Evolutionary conservation across 495 filamentous ascomycete species (phyloP), one percentile per base, ranked within the genome.

Genomic region (Penicillium crystallinum): DNA sequence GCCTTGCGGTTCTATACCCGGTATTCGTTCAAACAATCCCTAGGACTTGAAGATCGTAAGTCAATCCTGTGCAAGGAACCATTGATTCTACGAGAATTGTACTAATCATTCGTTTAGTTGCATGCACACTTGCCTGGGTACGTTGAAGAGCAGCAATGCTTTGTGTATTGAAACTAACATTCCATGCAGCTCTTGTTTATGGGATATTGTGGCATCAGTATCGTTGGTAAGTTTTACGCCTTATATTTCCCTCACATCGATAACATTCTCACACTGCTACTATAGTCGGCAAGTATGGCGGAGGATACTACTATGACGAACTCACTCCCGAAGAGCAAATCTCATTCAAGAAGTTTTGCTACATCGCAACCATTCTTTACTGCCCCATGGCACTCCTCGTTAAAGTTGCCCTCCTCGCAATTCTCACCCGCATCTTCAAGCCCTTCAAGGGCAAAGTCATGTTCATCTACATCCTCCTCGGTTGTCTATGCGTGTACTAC

Each of bases 321-420:
- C 49, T 75, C 2, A 42, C 49, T 6, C 25, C 42, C 0, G 33
- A 37, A 2, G 18, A 63, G 19, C 25, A 59, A 41, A 54, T 66
- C 10, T 37, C 49, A 33, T 75, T 69, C 51, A 62, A 59, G 42
- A 75, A 72, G 59, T 71, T 66, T 49, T 69, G 63, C 59, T 73
- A 73, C 37, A 59, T 72, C 53, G 67, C 67, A 18, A 75, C 70
- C 6, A 59, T 77, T 21, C 56, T 77, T 39, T 79, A 79, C 58
- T 77, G 71, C 21, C 76, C 76, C 6, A 76, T 72, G 65, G 73
- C 71, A 12, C 66, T 76, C 17, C 63, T 72, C 49, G 63, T 67
- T 49, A 79, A 79, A 54, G 52, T 77, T 46, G 68, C 75, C 39
- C 67, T 79, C n/a, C 65, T 79, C 1, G 62, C 73, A 0, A 75